Evolutionary conservation across 768 basidiomycete genomes (phyloP).

Genomic region (Suillus alpinus): DNA sequence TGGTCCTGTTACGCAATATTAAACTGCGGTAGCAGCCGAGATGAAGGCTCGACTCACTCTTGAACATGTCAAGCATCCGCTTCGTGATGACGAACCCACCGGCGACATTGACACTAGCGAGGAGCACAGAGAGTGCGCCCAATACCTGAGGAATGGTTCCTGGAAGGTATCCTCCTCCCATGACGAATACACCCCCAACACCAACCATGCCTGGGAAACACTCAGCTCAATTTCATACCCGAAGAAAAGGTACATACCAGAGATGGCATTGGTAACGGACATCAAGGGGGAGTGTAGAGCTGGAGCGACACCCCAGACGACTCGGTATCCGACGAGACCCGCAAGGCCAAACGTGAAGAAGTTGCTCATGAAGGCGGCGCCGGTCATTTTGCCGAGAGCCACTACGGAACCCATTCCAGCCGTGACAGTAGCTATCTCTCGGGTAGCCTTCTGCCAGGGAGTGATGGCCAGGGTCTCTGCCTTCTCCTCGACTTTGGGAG

Average conservation of each 20-base stretch:
- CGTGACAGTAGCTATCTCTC: constrained; percentile 72
- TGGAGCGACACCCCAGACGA: constrained; percentile 87
- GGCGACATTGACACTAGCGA: constrained; percentile 85
- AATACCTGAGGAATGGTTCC: constrained; percentile 77
- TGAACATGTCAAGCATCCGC: constrained; percentile 93
- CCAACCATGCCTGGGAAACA: constrained; percentile 62
- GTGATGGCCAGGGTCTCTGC: constrained; percentile 59
- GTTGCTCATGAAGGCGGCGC: constrained; percentile 82
- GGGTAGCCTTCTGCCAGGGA: constrained; percentile 79
- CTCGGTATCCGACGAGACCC: constrained; percentile 81
- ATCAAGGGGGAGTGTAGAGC: constrained; percentile 88
- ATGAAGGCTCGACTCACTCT: constrained; percentile 45
- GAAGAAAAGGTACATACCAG: constrained; percentile 45
- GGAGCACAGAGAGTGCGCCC: constrained; percentile 79
- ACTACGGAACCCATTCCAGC: constrained; percentile 73
- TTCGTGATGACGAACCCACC: constrained; percentile 90
- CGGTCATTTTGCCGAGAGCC: constrained; percentile 76
- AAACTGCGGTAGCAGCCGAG: background rate
- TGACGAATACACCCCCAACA: constrained; percentile 82
- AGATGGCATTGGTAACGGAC: constrained; percentile 89
- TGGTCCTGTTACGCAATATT: constrained; percentile 45
- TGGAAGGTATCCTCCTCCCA: constrained; percentile 86
- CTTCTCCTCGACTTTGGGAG: constrained; percentile 46
- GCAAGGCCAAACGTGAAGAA: constrained; percentile 90
- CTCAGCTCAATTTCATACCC: background rate